Conservation (phyloP, 1,139 yeast species). For the Meyerozyma athensensis region DNA sequence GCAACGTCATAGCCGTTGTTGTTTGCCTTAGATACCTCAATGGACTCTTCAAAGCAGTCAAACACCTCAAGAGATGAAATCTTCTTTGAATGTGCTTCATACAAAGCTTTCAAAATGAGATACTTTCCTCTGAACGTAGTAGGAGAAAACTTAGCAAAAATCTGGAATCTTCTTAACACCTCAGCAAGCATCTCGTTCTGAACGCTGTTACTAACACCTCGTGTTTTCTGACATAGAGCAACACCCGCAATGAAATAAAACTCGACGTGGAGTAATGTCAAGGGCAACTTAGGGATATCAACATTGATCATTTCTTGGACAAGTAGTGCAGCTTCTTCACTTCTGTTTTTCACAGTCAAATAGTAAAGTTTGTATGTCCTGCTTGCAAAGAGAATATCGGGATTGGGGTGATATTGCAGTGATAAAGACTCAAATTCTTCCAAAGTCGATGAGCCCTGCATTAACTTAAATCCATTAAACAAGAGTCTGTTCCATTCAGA, state of each 20-base stretch:
- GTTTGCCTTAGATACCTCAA: conserved; percentile 29
- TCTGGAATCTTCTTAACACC: conserved; percentile 19
- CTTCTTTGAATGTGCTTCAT: conserved; percentile 4
- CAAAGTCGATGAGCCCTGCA: conserved; percentile 15
- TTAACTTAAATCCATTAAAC: conserved; percentile 12
- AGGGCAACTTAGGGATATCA: conserved; percentile 18
- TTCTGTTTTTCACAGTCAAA: conserved; percentile 11
- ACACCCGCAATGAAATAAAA: conserved; percentile 18
- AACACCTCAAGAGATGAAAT: conserved; percentile 29
- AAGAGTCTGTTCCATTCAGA: not conserved
- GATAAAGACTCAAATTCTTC: conserved; percentile 11
- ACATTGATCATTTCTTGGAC: conserved; percentile 14
- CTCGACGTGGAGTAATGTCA: conserved; percentile 21
- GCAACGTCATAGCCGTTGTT: conserved; percentile 39
- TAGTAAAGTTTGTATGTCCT: conserved; percentile 1
- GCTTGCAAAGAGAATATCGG: not conserved
- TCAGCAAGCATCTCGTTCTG: conserved; percentile 11
- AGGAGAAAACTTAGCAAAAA: conserved; percentile 35
- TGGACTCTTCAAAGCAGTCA: conserved; percentile 45
- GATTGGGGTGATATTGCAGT: not conserved
- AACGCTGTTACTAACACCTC: conserved; percentile 5
- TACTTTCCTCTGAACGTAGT: conserved; percentile 32
- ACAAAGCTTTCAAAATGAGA: conserved; percentile 31
- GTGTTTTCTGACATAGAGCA: conserved; percentile 10
- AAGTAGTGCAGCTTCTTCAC: conserved; percentile 19